Conservation (phyloP, 2,329 filamentous ascomycete genomes). For the Intubia oerlemansii region DNA sequence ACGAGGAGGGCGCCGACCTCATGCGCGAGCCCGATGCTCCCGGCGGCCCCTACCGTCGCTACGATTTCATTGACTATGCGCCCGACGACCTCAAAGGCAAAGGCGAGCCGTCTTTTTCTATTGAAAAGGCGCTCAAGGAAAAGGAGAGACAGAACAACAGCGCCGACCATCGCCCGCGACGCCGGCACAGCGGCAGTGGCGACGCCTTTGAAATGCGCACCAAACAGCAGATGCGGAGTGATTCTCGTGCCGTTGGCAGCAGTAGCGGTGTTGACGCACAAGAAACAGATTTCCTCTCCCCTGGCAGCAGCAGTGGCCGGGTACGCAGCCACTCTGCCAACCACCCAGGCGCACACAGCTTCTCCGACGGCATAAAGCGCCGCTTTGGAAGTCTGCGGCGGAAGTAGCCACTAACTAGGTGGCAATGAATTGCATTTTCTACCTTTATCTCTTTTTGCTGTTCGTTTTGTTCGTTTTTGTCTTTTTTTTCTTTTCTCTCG, state of each 20-base stretch:
- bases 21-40: conserved; percentile 49
- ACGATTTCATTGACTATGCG: conserved; percentile 48
- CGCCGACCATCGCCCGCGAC: not conserved
- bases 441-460: not conserved
- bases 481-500: no score
- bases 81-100: conserved; percentile 67
- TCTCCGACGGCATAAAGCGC: conserved; percentile 29
- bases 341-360: no score
- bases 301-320: no score
- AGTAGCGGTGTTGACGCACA: conserved; percentile 4
- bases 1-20: conserved; percentile 71
- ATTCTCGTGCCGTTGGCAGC: not conserved
- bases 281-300: no score
- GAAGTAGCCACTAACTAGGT: conserved; percentile 15
- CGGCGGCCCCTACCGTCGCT: conserved; percentile 62
- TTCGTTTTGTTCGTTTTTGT: not conserved
- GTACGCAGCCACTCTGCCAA: conserved; percentile 20
- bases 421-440: not conserved
- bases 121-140: conserved; percentile 45
- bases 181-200: not conserved
- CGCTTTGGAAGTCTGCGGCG: conserved; percentile 30
- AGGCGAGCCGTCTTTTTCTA: conserved; percentile 54
- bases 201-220: not conserved
- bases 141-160: conserved; percentile 17
- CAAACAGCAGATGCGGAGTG: not conserved